A percentile compares a stretch with the other conserved stretches of the same genome.
Evolutionary conservation across 2,329 filamentous ascomycete genomes (phyloP).

Genomic region (Pseudocercospora ulei): DNA sequence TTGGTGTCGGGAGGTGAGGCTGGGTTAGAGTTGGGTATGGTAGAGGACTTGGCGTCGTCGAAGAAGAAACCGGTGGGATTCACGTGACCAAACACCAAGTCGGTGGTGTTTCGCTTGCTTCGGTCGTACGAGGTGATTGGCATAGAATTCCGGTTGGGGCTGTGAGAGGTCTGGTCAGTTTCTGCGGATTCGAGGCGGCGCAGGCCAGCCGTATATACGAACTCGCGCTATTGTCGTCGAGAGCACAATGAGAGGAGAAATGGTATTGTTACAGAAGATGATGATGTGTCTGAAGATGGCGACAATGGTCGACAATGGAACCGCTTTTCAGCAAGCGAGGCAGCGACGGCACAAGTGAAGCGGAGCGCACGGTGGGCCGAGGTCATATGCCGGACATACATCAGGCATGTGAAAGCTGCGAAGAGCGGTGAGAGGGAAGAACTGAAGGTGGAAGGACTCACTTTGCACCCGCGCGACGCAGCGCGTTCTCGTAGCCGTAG

Average conservation of each 20-base stretch:
- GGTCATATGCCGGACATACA: constrained; percentile 14
- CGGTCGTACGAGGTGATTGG: constrained; percentile 66
- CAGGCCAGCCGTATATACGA: constrained; percentile 13
- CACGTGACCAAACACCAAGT: constrained; percentile 60
- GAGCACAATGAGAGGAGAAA: constrained; percentile 10
- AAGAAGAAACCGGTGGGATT: constrained; percentile 80
- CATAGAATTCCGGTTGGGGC: constrained; percentile 87
- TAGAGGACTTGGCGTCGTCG: constrained; percentile 50
- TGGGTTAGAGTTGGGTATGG: constrained; percentile 26
- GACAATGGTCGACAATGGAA: constrained; percentile 12
- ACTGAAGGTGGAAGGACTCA: constrained; percentile 52
- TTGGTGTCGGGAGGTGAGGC: constrained; percentile 56
- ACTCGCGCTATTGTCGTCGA: constrained; percentile 15
- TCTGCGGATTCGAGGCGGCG: constrained; percentile 6
- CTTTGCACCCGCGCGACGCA: constrained; percentile 65
- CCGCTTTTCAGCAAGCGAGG: constrained; percentile 9
- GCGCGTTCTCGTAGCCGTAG: constrained; percentile 52
- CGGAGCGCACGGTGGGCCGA: constrained; percentile 5
- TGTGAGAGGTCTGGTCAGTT: constrained; percentile 36
- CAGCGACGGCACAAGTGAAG: constrained; percentile 10
- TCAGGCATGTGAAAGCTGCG: constrained; percentile 10
- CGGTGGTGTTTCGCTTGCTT: constrained; percentile 48
- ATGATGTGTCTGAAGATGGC: constrained; percentile 14
- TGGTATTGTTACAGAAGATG: constrained; percentile 16
- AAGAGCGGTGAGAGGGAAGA: constrained; percentile 6